Evolutionary conservation across 306 rosid species (phyloP).

Genomic region (Rubus idaeus): DNA sequence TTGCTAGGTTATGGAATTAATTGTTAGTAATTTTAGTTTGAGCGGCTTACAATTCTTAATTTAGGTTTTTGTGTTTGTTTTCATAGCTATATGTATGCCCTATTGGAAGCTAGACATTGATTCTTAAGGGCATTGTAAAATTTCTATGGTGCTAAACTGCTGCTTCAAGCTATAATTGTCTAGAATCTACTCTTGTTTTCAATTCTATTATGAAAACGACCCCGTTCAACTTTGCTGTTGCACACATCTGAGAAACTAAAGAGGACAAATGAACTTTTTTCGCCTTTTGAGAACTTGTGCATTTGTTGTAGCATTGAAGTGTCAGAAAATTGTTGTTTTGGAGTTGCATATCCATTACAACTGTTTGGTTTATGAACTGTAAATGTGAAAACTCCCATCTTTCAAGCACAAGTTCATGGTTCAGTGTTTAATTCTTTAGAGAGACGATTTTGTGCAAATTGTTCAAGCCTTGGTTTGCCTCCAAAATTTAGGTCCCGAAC

Average conservation of each 20-base stretch:
- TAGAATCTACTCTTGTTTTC: neutral
- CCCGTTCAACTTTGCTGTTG: neutral
- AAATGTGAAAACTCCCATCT: neutral
- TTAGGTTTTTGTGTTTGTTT: neutral
- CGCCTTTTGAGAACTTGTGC: neutral
- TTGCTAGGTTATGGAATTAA: neutral
- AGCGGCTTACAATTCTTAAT: no score
- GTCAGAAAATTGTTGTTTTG: neutral
- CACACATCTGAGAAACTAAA: neutral
- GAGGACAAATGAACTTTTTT: neutral
- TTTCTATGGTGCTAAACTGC: neutral
- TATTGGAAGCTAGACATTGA: neutral
- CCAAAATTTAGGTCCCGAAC: neutral
- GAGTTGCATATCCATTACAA: neutral
- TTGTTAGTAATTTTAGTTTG: neutral
- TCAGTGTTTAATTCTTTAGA: neutral
- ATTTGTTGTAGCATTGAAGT: neutral
- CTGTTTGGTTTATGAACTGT: neutral
- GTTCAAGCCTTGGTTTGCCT: neutral
- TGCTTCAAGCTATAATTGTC: neutral
- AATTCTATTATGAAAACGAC: neutral
- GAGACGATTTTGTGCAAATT: neutral
- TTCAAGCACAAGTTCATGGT: neutral
- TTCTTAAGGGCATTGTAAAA: neutral
- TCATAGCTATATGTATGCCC: neutral